Evolutionary conservation across 192 early-diverging fungal genomes (phyloP), one percentile per base, ranked within the genome.

Genomic region (Bifiguratus adelaidae): DNA sequence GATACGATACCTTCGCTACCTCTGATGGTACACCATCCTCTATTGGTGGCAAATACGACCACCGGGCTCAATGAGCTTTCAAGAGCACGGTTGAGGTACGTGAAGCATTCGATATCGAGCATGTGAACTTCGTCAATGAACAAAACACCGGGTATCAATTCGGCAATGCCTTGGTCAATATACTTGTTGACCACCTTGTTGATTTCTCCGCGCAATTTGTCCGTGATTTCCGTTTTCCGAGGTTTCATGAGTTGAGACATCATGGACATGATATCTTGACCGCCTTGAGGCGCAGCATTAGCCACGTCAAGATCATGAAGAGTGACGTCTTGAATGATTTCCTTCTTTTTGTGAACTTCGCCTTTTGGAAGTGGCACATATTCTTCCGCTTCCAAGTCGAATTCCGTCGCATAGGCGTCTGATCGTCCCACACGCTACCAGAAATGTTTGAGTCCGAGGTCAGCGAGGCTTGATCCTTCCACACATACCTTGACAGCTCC

Each of bases 91-190:
- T 97, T 99, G 46, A 99, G 73, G 56, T 95, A 99, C 2, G 96
- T 97, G 58, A 99, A 99, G 71, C 93, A 99, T 62, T 99, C 96
- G 57, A 99, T 93, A 67, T 99, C 96, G 19, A 99, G 77, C 89
- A 99, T 97, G 60, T 99, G 96, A 12, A 97, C 83, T 69, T 98
- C 96, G 65, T 99, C 96, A 55, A 99, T 88, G 50, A 99, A 99
- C 28, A 99, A 57, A 21, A 99, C 96, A 45, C 96, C 96, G 0
- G 96, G 96, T 21, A 97, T 88, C 26, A 99, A 75, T 65, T 97
- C 93, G 15, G 93, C 93, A 30, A 86, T 86, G 23, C 96, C 96
- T 60, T 99, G 90, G 53, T 99, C 93, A 47, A 97, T 93, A 56
- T 95, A 95, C 71, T 89, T 89, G 77, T 97, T 95, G 36, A 99